Evolutionary conservation across 495 filamentous ascomycete species (phyloP), one percentile per base, ranked within the genome.

Genomic region (Lasiosphaeria ovina): DNA sequence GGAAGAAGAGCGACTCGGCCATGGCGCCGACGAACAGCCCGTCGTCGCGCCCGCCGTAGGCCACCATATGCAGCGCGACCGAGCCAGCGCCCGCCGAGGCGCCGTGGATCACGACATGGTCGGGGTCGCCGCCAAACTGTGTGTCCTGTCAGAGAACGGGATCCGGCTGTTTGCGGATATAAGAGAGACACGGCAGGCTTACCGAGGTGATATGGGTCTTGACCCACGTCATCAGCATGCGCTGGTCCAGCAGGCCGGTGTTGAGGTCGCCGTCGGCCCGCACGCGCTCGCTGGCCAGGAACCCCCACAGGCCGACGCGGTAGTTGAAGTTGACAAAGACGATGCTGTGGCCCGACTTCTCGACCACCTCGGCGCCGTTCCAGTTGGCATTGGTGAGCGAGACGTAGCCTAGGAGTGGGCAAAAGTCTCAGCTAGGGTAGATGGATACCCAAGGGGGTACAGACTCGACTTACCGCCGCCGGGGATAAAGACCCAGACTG

Each of bases 281-380:
- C 6, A 91, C 74, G 57, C 87, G 79, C 17, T 83, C 68, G 53
- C 85, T 81, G 1, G 89, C 87, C 0, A 92, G 76, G 60, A 92
- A 92, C 0, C 90, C 89, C 71, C 83, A 89, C 0, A 87, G 77
- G 0, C 89, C 89, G 12, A 92, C 88, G 6, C 90, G 85, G 63
- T 82, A 83, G 70, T 92, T 92, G 75, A 92, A 87, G 59, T 82
- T 88, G 12, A 93, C 85, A 34, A 92, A 77, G 4, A 92, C 76
- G 48, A 92, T 85, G 44, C 81, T 78, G 54, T 77, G 72, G 6
- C 76, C 79, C 0, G 85, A 85, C 9, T 82, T 83, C 63, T 79
- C 54, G 47, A 92, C 79, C 5, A 92, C 76, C 24, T 79, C 77
- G 3, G 76, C 79, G 1, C 83, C 89, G 64, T 91, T 85, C 69